Evolutionary conservation across 2,329 filamentous ascomycete genomes (phyloP), one percentile per base, ranked within the genome.

Genomic region (Colletotrichum sp.): DNA sequence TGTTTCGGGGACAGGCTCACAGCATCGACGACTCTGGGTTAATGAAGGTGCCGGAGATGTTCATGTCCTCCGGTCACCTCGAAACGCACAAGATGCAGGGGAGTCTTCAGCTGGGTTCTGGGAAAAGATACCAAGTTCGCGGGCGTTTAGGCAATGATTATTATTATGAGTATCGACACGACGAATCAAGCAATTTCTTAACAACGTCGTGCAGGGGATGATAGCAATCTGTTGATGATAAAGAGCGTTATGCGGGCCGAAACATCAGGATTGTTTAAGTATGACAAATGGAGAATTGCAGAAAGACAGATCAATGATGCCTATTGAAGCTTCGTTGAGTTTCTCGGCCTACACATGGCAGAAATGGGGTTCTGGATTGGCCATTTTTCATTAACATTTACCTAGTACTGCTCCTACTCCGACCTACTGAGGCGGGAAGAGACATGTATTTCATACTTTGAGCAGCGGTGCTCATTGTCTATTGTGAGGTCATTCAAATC

Each of bases 121-220:
- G 59, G 59, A 19, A 63, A 63, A 63, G 59, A 63, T 63, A 63
- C 59, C 59, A 63, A 22, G 30, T 63, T 32, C 7, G 19, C 59
- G 36, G 63, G 63, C 63, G 63, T 66, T 66, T 22, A 29, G 36
- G 63, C 32, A 66, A 39, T 52, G 16, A 19, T 52, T 25, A 39
- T 25, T 44, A 59, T 27, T 59, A 59, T 59, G 55, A 59, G 13
- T 52, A 22, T 52, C 44, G 0, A 25, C 22, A n/a, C n/a, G n/a
- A 13, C 12, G 44, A 52, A 52, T 52, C n/a, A 52, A 52, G 44
- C n/a, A 13, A 52, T 52, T 22, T 13, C 44, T 52, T 13, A 22
- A 52, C n/a, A 13, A 22, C n/a, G 4, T 13, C 12, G 2, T 22
- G 11, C 44, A 8, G 12, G 11, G 11, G 44, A 52, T 22, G 12